A percentile compares a stretch with the other conserved stretches of the same genome.
Evolutionary conservation across 139 green algal genomes (phyloP).

Genomic region (Ulvella scutata): DNA sequence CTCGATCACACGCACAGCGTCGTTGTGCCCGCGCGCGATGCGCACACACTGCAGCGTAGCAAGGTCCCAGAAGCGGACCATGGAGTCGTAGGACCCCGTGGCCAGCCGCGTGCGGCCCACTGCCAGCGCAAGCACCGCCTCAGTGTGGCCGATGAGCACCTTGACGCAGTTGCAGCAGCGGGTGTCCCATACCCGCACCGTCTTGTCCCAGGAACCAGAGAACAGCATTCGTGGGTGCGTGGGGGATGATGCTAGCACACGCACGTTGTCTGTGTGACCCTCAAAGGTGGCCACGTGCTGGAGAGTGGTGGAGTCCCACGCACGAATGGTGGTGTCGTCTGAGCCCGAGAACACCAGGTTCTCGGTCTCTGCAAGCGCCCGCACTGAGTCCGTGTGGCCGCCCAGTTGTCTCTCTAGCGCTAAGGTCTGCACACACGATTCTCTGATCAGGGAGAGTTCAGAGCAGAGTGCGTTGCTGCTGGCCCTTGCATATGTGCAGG

Average conservation of each 20-base stretch:
- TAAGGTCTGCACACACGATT: constrained; percentile 21
- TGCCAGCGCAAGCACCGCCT: constrained; percentile 82
- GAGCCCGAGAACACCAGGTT: constrained; percentile 65
- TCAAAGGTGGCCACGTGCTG: constrained; percentile 64
- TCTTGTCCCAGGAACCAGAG: constrained; percentile 86
- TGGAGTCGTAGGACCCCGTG: constrained; percentile 70
- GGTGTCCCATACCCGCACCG: constrained; percentile 73
- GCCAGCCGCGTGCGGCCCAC: constrained; percentile 49
- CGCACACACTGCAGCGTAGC: constrained; percentile 59
- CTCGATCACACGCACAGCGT: constrained; percentile 81
- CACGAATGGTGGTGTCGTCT: constrained; percentile 78
- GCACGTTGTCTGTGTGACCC: constrained; percentile 87
- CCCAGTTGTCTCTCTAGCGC: constrained; percentile 28
- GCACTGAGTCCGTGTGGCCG: constrained; percentile 68
- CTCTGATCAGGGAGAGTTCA: no score
- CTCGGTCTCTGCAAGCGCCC: constrained; percentile 47
- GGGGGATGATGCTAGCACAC: constrained; percentile 59
- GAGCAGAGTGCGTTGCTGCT: no score
- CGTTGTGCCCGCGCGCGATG: constrained; percentile 76
- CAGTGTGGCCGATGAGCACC: constrained; percentile 70
- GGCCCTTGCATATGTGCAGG: no score
- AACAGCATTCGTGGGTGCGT: constrained; percentile 42
- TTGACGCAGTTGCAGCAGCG: constrained; percentile 50
- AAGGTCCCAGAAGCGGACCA: constrained; percentile 78
- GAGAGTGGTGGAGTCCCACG: constrained; percentile 65